Evolutionary conservation across 441 rosid genomes (phyloP), one percentile per base, ranked within the genome.

Genomic region (Syzygium malaccense): DNA sequence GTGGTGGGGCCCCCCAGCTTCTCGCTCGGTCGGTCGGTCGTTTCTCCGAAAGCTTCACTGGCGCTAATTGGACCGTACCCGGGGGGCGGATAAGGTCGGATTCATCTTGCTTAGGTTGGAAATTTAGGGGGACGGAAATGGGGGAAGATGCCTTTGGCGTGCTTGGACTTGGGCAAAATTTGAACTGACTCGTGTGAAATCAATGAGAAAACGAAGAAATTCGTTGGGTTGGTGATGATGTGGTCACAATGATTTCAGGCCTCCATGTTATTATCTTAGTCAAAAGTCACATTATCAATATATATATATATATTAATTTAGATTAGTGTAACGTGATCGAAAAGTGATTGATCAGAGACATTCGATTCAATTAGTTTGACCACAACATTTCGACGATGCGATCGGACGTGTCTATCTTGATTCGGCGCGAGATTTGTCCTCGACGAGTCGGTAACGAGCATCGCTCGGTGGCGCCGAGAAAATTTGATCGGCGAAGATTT

Each of bases 401-500:
- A 11, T 25, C 28, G 3, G 8, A 6, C 41, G n/a, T 2, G 20
- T 20, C 17, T 2, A 37, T 37, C 8, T 6, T 5, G 49, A 37
- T 71, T 71, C 20, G 37, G 80, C 51, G 20, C n/a, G 23, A 1
- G 9, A 71, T 23, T 20, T 71, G 26, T 20, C 9, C 8, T 0
- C 0, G 0, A 0, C 0, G 0, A 19, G 4, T 71, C 11, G 80
- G 13, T 33, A 1, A 18, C 1, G 3, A 0, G 20, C 7, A 66
- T 66, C 0, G 25, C 10, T 0, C 0, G 4, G 8, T 19, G 48
- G 1, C 4, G 1, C 7, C 0, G 2, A 68, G 0, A 33, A 18
- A 19, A 14, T 68, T 20, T 68, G 7, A 19, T 68, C 6, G 28
- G 33, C 20, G 4, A 10, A 1, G 6, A 71, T 37, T 71, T 33